Evolutionary conservation across 2,329 filamentous ascomycete genomes (phyloP), one percentile per base, ranked within the genome.

Genomic region (Ophidiomyces ophidiicola): DNA sequence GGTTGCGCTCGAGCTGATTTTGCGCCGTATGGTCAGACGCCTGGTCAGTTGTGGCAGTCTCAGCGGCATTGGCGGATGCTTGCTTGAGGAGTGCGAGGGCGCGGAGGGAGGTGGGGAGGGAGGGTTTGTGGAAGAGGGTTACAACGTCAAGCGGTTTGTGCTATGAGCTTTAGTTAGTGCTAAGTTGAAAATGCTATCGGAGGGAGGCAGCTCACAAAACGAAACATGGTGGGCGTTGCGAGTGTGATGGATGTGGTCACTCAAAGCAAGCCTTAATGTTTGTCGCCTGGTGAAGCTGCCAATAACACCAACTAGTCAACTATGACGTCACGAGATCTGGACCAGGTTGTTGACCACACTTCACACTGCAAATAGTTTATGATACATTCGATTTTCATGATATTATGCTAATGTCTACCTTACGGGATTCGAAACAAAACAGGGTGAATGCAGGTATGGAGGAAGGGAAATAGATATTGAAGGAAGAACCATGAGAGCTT

Each of bases 121-220:
- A 72, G 42, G 88, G 75, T 62, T 83, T 82, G 73, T 94, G 87
- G 71, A 96, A 98, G 69, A 98, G 79, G 45, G 88, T 96, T 58
- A 96, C 76, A 50, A 93, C 83, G 68, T 96, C 87, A 61, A 83
- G 73, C 49, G 80, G 73, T 70, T 85, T 87, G 64, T 71, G 74
- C 81, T 86, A 54, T 8, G 24, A 6, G 5, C 10, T 25, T 21
- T n/a, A 29, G 20, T 23, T 1, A 26, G 7, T 14, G 26, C 5
- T 25, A 19, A 14, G 29, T 10, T 20, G 11, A 11, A 5, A 15
- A 10, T 18, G 15, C 3, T 14, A 12, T 2, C 18, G 18, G 21
- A 24, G 12, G 4, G 33, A 33, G 10, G 8, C 12, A 12, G 21
- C 41, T 6, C 35, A 44, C 36, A 29, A 43, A 39, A 25, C 36